Evolutionary conservation across 2,329 filamentous ascomycete species (phyloP), one percentile per base, ranked within the genome.

Genomic region (Zymoseptoria passerinii): DNA sequence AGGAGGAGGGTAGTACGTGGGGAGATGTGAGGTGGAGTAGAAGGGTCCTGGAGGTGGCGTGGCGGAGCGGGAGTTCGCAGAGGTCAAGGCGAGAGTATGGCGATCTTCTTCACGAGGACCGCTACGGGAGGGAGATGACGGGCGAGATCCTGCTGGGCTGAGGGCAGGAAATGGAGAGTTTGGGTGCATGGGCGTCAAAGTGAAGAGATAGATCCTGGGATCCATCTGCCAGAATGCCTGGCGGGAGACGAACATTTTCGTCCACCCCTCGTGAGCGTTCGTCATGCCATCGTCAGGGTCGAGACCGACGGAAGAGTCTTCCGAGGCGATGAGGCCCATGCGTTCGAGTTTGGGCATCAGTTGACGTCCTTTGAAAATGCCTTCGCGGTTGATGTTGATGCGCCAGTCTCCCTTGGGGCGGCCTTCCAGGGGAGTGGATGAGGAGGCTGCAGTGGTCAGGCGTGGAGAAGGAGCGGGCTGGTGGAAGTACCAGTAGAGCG

Each of bases 401-500:
- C 83, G 81, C 92, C 92, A 97, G 59, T 95, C 90, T 29, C 88
- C 91, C 63, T 83, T 85, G 1, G 92, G 92, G 63, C 83, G 86
- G 4, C 89, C 92, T 4, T 75, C 72, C 18, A 82, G 76, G 0
- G 75, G 87, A 0, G 90, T 92, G 58, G 79, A 72, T 63, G 80
- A 81, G 1, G 86, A 88, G 0, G 82, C 78, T 4, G 83, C 77
- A 6, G 83, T 89, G 18, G 80, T 79, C 35, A 94, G 70, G 53
- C 83, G 81, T 0, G 82, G 79, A 20, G 81, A 78, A 0, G 92
- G 92, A 66, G 87, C 81, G 0, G 85, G 81, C 72, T 95, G 90
- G 75, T 96, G 92, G 67, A 96, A 97, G 77, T 97, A 97, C 92
- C 92, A 97, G 78, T 90, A 96, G 49, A 97, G 78, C 1, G 90